Base-by-base conservation (phyloP, 2,329 filamentous ascomycete species). In the Penicillium sclerotiorum region DNA sequence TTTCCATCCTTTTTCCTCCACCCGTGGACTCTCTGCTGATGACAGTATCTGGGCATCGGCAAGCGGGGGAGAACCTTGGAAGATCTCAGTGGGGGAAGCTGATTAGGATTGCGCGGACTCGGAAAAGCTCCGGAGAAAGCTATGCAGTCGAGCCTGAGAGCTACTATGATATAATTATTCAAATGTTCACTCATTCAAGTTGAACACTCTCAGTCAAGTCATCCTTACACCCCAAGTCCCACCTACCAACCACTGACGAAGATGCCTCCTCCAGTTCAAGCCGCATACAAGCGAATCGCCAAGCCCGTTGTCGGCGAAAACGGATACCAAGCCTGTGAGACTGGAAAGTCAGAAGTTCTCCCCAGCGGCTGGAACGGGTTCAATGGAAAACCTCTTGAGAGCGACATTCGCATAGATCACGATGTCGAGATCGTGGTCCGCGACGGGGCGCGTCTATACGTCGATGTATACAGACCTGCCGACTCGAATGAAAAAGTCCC, bases 401-500 rank as follows among this genome's bases (percentile, higher is more conserved):
- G 61, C 45, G 68, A 73, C 36, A 76, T 77, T 42, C 61, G 56
- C 1, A 57, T 77, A 20, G 73, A 78, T 9, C 73, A 76, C 47
- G 75, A 78, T 54, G 69, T 77, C 22, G 71, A 72, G 36, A 72
- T 78, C 32, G 60, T 62, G 3, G 64, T 76, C 1, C 69, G 73
- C 30, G 74, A 79, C 54, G 75, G 76, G 17, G 60, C 52, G 5
- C 59, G 62, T 0, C 63, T 78, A 1, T 77, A 76, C 52, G 66
- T 64, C 6, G 76, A 79, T 45, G 65, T 78, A 21, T 77, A 75
- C 53, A 64, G 76, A 4, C 75, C 75, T 1, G 63, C 70, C 1
- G 59, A 64, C 28, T 46, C 49, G 18, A 50, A 30, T 0, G 53
- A 56, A n/a, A 73, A 67, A 39, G 58, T 77, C 1, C 76, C 77